Evolutionary conservation across 2,329 filamentous ascomycete species (phyloP).

Genomic region (Botrytis elliptica): DNA sequence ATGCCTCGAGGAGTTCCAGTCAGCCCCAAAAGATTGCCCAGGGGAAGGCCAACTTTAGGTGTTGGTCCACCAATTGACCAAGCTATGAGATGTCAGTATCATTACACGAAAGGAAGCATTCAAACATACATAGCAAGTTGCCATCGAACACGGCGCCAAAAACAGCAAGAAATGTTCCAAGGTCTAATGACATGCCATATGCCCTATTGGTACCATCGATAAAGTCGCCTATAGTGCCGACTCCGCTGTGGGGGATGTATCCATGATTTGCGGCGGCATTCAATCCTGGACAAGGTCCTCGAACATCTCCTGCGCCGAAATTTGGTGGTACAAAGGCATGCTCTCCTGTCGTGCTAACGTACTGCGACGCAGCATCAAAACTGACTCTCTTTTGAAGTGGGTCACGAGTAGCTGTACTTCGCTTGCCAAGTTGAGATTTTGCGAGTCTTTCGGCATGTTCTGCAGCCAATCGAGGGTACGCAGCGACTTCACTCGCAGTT

Average conservation of each 20-base stretch:
- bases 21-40: conserved; percentile 29
- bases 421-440: conserved; percentile 5
- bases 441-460: conserved; percentile 9
- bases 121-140: not conserved
- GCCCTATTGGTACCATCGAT: conserved; percentile 34
- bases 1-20: conserved; percentile 46
- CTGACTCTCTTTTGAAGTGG: not conserved
- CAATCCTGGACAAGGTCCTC: conserved; percentile 41
- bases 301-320: conserved; percentile 27
- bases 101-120: not conserved
- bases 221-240: conserved; percentile 34
- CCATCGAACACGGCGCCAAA: conserved; percentile 5
- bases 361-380: conserved; percentile 13
- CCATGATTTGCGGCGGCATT: conserved; percentile 45
- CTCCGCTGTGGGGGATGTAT: conserved; percentile 43
- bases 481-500: not conserved
- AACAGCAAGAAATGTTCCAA: conserved; percentile 6
- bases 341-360: conserved; percentile 18
- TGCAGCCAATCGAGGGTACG: not conserved
- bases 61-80: conserved; percentile 16
- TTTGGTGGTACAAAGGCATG: conserved; percentile 26
- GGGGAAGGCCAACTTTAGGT: conserved; percentile 4
- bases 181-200: conserved; percentile 16
- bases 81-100: not conserved
- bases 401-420: conserved; percentile 7